Evolutionary conservation across 768 basidiomycete genomes (phyloP), one percentile per base, ranked within the genome.

Genomic region (Mycena rebaudengoi): DNA sequence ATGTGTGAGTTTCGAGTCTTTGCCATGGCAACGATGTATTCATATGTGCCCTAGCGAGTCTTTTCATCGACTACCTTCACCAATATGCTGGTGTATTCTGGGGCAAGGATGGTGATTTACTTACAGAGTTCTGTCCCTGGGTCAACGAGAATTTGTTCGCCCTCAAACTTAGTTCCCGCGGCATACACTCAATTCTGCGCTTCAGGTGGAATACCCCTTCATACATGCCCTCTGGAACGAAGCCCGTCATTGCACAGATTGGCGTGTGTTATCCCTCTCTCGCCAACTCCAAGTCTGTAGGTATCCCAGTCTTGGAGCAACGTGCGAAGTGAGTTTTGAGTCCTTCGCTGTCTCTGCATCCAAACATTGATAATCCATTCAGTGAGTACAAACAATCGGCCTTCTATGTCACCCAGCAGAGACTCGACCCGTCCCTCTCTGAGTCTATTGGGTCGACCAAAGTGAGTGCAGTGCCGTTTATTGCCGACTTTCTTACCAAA

Each of bases 251-350:
- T 32, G 20, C 30, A 4, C 41, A 56, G 33, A 44, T 56, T 23
- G 54, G 54, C 40, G 20, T n/a, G 12, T 56, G 54, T 23, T 56
- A 56, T 32, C 54, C 54, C n/a, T 56, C 54, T 13, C 45, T 46
- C 4, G 45, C 45, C 14, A 46, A 56, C 32, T 56, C 54, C 12
- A 43, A 43, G 26, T 11, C 29, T 18, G 43, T 21, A 10, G 54
- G 54, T 8, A 56, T 56, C n/a, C 54, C 54, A 8, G 54, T 56
- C n/a, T 23, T 56, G 41, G 54, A 56, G 30, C 54, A 56, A 23
- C 28, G 29, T 18, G 41, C 54, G 28, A 56, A 56, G 54, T 56
- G 54, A 33, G 40, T 13, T n/a, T n/a, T n/a, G 30, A 33, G 7
- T 56, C 11, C 11, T n/a, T 33, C 13, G 32, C 41, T 43, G 20